phyloP scores from a whole-genome alignment of 805 yeast genomes.

The Teunomyces tritomae region DNA sequence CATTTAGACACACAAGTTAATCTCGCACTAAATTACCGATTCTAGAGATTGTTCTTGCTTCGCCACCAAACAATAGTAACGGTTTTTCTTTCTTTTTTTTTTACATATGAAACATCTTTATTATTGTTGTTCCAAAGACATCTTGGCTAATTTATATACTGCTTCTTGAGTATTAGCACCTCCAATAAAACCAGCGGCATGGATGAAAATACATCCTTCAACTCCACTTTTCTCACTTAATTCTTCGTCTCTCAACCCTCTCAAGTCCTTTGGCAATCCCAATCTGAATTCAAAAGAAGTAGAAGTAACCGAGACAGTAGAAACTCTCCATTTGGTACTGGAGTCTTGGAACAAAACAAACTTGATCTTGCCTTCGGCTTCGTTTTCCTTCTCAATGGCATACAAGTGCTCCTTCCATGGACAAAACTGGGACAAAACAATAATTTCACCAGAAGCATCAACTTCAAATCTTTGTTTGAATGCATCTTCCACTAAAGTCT shows the following conservation, averaged over 20 bases:
- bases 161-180: slow-evolving; percentile 83
- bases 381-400: slow-evolving; percentile 60
- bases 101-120: background rate
- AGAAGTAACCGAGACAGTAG: slow-evolving; percentile 83
- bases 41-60: too few relatives aligned
- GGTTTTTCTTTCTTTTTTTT: background rate
- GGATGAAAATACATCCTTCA: slow-evolving; percentile 84
- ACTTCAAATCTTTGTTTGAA: slow-evolving; percentile 57
- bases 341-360: slow-evolving; percentile 82
- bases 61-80: background rate
- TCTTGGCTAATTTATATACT: slow-evolving; percentile 68
- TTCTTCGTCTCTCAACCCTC: slow-evolving; percentile 92
- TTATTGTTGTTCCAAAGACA: slow-evolving; percentile 8
- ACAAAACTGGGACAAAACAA: slow-evolving; percentile 71
- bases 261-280: slow-evolving; percentile 86
- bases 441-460: slow-evolving; percentile 68
- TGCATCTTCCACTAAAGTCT: slow-evolving; percentile 69
- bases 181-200: slow-evolving; percentile 97
- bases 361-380: slow-evolving; percentile 53
- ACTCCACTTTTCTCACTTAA: slow-evolving; percentile 75
- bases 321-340: slow-evolving; percentile 75
- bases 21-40: too few relatives aligned
- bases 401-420: slow-evolving; percentile 97
- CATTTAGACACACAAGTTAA: too few relatives aligned
- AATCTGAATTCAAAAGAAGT: slow-evolving; percentile 81